A percentile compares a stretch with the other conserved stretches of the same genome.
Conservation (phyloP, 345 rosid species). For the Melaleuca alternifolia region DNA sequence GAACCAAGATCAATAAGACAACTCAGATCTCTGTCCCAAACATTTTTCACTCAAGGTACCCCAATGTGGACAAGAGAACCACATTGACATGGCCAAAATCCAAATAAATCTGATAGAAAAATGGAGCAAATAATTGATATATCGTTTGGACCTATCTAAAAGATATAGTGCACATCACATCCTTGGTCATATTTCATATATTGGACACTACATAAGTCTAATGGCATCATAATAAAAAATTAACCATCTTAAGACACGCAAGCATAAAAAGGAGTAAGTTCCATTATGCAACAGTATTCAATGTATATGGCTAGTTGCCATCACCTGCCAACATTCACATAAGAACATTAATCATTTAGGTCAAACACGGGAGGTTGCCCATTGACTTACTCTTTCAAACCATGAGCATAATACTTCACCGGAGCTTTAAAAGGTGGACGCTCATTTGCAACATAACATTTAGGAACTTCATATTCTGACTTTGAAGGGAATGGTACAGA, state of each 20-base stretch:
- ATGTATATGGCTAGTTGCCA: not conserved
- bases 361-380: not conserved
- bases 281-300: not conserved
- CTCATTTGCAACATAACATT: slow-evolving; percentile 52
- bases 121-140: not conserved
- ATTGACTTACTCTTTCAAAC: slow-evolving; percentile 48
- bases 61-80: not conserved
- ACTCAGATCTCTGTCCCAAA: not conserved
- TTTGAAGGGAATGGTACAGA: slow-evolving; percentile 45
- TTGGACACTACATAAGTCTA: not conserved
- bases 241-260: not conserved
- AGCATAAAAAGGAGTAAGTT: not conserved
- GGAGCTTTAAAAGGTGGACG: slow-evolving; percentile 74
- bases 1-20: not conserved
- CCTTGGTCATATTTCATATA: not conserved
- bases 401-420: slow-evolving; percentile 40
- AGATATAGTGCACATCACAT: not conserved
- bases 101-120: not conserved
- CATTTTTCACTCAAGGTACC: not conserved
- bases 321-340: not conserved
- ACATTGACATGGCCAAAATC: not conserved
- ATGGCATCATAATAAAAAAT: not conserved
- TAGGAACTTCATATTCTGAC: slow-evolving; percentile 63
- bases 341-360: not conserved
- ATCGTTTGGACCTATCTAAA: not conserved